Evolutionary conservation across 2,329 filamentous ascomycete species (phyloP).

Genomic region (Paraphaeosphaeria minitans): DNA sequence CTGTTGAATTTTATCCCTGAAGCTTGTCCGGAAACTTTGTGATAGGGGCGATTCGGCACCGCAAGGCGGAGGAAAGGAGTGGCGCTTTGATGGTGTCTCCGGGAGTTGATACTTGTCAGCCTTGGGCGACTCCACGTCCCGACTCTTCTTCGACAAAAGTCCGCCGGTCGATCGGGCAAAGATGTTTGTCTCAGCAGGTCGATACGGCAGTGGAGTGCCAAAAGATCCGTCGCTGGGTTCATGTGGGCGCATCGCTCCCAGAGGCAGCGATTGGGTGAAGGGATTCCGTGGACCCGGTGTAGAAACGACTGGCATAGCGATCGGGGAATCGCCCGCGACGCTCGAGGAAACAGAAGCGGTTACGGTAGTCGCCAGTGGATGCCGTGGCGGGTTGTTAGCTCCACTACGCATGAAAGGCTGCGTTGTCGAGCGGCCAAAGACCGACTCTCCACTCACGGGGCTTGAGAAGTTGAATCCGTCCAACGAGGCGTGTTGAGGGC

Average conservation of each 20-base stretch:
- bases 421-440: slow-evolving; percentile 39
- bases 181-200: slow-evolving; percentile 70
- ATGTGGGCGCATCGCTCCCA: slow-evolving; percentile 63
- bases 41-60: slow-evolving; percentile 50
- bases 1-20: slow-evolving; percentile 4
- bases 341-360: slow-evolving; percentile 86
- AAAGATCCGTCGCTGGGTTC: slow-evolving; percentile 60
- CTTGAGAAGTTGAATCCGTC: slow-evolving; percentile 75
- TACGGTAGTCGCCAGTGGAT: slow-evolving; percentile 84
- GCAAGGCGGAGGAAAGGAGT: slow-evolving; percentile 71
- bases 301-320: slow-evolving; percentile 49
- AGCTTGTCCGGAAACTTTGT: slow-evolving; percentile 7
- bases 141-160: slow-evolving; percentile 91
- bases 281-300: slow-evolving; percentile 30
- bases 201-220: slow-evolving; percentile 78
- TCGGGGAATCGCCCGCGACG: slow-evolving; percentile 63
- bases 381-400: slow-evolving; percentile 53
- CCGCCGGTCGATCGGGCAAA: slow-evolving; percentile 78
- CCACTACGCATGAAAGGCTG: slow-evolving; percentile 30
- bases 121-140: slow-evolving; percentile 68
- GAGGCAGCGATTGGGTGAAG: slow-evolving; percentile 78
- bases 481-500: slow-evolving; percentile 73
- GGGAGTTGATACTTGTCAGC: slow-evolving; percentile 72
- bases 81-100: slow-evolving; percentile 95
- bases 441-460: slow-evolving; percentile 70